Conservation (phyloP, 169 alveolate species). For the Plasmodium coatneyi region DNA sequence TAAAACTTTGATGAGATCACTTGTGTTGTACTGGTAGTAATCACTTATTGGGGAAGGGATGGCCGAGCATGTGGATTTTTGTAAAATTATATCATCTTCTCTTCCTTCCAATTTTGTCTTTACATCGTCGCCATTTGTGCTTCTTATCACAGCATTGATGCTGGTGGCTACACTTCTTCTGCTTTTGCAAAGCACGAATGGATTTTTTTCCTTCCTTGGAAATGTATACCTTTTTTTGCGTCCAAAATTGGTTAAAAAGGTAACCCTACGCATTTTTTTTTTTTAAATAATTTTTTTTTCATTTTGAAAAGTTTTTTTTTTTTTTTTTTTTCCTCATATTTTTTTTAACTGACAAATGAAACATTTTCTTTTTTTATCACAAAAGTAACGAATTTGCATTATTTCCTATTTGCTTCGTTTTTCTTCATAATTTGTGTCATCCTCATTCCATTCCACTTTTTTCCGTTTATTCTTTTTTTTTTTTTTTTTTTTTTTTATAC, state of each 20-base stretch:
- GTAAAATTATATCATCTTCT: constrained; percentile 24
- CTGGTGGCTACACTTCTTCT: background rate
- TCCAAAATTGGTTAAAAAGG: constrained; percentile 16
- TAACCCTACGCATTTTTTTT: background rate
- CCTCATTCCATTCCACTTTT: background rate
- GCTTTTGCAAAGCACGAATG: background rate
- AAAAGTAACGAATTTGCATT: background rate
- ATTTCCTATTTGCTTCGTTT: background rate
- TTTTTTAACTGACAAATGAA: background rate
- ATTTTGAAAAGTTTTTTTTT: background rate
- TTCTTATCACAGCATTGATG: background rate
- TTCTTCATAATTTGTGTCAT: background rate
- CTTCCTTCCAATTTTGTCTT: constrained; percentile 11
- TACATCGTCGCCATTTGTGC: background rate
- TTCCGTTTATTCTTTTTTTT: background rate
- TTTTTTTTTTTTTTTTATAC: background rate
- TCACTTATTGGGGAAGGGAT: background rate
- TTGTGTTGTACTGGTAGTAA: constrained; percentile 34
- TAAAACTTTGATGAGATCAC: constrained; percentile 31
- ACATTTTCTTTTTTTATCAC: background rate
- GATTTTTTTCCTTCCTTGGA: background rate
- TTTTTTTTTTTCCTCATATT: constrained; percentile 1
- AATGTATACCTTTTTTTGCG: constrained; percentile 23
- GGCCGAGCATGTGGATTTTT: constrained; percentile 7
- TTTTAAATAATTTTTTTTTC: constrained; percentile 1